These are phyloP conservation scores for Termitomyces sp. DNA, from an alignment of 768 basidiomycete genomes.

Conservation along the genomic window DNA sequence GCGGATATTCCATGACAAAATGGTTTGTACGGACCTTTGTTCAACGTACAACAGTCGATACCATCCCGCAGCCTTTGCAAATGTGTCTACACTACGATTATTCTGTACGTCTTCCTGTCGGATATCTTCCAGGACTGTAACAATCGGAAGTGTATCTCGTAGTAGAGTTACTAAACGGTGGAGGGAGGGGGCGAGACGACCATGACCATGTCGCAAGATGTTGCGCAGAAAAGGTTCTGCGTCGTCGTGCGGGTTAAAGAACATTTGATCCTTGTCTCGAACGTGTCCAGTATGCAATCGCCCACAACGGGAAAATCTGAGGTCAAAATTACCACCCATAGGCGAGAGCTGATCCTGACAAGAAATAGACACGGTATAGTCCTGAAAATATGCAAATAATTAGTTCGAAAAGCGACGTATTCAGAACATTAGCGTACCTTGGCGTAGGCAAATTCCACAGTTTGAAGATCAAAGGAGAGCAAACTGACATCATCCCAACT, in stretches of 20 bases:
- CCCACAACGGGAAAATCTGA: conserved; percentile 60
- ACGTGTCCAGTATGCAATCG: conserved; percentile 17
- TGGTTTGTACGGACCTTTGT: conserved; percentile 43
- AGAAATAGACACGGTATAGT: conserved; percentile 74
- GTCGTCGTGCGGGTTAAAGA: conserved; percentile 74
- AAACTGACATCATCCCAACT: conserved; percentile 76
- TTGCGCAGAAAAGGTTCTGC: conserved; percentile 73
- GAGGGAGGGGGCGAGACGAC: conserved; percentile 60
- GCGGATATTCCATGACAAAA: not conserved
- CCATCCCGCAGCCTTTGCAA: conserved; percentile 81
- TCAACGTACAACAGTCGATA: conserved; percentile 72
- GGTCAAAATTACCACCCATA: conserved; percentile 66
- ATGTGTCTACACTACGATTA: conserved; percentile 50
- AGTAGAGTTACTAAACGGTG: conserved; percentile 66
- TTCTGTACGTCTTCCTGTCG: conserved; percentile 30
- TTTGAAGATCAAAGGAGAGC: conserved; percentile 87
- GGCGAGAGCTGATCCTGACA: conserved; percentile 74
- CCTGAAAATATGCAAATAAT: conserved; percentile 31
- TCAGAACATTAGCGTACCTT: conserved; percentile 31
- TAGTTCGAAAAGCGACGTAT: not conserved
- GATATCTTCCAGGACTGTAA: conserved; percentile 63
- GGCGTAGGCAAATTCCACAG: conserved; percentile 86
- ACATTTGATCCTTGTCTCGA: conserved; percentile 17
- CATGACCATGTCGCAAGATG: conserved; percentile 62
- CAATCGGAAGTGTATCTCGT: conserved; percentile 75